phyloP scores from a whole-genome alignment of 129 eudicot genomes.

The Deinandra increscens region DNA sequence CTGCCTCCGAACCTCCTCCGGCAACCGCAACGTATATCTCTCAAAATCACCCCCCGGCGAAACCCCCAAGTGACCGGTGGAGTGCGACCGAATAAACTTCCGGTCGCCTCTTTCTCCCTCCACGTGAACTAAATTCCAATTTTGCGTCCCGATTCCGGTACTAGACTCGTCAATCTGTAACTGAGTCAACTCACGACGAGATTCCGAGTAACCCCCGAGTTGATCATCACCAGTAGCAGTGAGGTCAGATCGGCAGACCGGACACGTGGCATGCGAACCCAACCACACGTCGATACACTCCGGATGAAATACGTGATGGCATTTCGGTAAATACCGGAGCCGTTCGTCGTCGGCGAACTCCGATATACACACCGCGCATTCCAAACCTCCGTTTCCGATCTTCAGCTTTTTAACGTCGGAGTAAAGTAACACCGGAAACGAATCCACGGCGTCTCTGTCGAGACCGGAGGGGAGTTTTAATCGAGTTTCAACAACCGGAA shows the following conservation, averaged over 20 bases:
- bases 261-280: slow-evolving; percentile 54
- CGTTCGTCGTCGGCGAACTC: slow-evolving; percentile 41
- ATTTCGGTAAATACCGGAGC: slow-evolving; percentile 43
- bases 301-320: slow-evolving; percentile 56
- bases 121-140: neutral
- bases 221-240: neutral
- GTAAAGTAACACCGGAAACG: slow-evolving; percentile 47
- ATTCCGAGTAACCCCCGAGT: neutral
- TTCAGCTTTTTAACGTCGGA: slow-evolving; percentile 41
- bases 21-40: slow-evolving; percentile 49
- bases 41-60: slow-evolving; percentile 39
- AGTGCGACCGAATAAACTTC: slow-evolving; percentile 41
- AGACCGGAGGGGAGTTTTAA: slow-evolving; percentile 37
- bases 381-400: slow-evolving; percentile 39
- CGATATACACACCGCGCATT: slow-evolving; percentile 52
- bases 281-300: slow-evolving; percentile 60
- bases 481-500: neutral
- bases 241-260: slow-evolving; percentile 56
- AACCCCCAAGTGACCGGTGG: slow-evolving; percentile 55
- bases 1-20: slow-evolving; percentile 42
- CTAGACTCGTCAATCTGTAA: neutral
- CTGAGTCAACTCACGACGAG: neutral
- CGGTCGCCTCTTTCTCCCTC: neutral
- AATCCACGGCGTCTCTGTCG: slow-evolving; percentile 23
- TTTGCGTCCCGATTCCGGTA: neutral